Percentiles rank a stretch among this genome's conserved stretches.
Conservation (phyloP, 202 grass and related monocot species). For the Musa balbisiana region DNA sequence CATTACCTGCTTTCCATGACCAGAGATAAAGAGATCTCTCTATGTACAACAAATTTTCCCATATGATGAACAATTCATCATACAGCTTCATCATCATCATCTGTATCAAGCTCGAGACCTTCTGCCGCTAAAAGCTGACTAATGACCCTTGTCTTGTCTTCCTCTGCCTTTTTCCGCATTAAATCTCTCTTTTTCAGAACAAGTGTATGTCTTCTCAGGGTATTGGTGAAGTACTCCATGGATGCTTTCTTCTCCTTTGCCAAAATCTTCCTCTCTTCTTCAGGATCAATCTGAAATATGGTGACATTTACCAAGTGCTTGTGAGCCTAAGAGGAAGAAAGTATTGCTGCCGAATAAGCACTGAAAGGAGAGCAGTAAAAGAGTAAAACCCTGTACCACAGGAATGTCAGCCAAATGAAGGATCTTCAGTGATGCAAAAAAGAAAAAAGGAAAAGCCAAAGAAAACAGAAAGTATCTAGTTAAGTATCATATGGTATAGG, state of each 20-base stretch:
- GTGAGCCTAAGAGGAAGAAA: no score
- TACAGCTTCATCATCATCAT: conserved; percentile 45
- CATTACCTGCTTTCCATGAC: background rate
- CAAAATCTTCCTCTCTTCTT: conserved; percentile 77
- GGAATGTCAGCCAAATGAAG: no score
- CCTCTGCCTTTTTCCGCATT: conserved; percentile 74
- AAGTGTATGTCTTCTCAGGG: conserved; percentile 80
- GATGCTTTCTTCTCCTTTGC: conserved; percentile 84
- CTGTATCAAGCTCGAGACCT: conserved; percentile 83
- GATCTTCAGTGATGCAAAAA: no score
- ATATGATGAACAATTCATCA: conserved; percentile 5
- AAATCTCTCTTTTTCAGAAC: conserved; percentile 81
- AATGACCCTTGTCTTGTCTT: conserved; percentile 63
- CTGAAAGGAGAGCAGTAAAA: no score
- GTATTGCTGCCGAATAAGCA: no score
- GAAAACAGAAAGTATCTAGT: no score
- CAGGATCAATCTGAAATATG: conserved; percentile 63
- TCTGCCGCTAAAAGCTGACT: conserved; percentile 68
- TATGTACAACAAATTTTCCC: background rate
- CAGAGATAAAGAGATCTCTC: no score
- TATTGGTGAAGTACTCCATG: conserved; percentile 77
- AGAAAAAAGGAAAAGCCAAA: no score
- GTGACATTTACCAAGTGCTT: background rate
- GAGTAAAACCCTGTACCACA: no score
- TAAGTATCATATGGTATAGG: no score